These are phyloP conservation scores for Talinum fruticosum DNA, from an alignment of 148 eudicot species.

Conservation along the genomic window DNA sequence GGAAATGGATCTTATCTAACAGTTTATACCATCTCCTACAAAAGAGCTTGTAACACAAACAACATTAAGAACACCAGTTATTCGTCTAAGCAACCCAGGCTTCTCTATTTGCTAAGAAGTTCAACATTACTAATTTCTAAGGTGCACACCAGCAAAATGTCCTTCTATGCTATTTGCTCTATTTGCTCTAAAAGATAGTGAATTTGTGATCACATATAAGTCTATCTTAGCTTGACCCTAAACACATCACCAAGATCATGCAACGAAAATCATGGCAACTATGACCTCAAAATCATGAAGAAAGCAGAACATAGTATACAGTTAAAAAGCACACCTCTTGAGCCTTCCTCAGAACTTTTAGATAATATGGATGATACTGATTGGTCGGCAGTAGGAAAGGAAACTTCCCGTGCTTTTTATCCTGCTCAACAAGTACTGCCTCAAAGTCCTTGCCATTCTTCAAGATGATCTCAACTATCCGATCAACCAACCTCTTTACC, in stretches of 20 bases:
- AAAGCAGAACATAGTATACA: not conserved
- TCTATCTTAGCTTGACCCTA: not conserved
- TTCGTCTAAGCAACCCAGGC: not conserved
- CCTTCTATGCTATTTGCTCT: not conserved
- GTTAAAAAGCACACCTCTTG: slow-evolving; percentile 58
- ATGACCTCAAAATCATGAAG: not conserved
- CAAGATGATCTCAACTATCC: slow-evolving; percentile 74
- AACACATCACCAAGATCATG: not conserved
- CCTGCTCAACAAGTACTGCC: slow-evolving; percentile 81
- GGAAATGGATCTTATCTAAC: not conserved
- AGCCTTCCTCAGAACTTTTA: slow-evolving; percentile 59
- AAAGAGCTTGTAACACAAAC: not conserved
- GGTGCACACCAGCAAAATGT: not conserved
- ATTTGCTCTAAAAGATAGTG: too few relatives aligned
- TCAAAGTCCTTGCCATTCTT: slow-evolving; percentile 91
- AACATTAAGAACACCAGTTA: not conserved
- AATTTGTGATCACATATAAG: too few relatives aligned
- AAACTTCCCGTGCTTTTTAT: slow-evolving; percentile 65
- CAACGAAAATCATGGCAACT: not conserved
- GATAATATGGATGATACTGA: slow-evolving; percentile 68
- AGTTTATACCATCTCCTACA: not conserved
- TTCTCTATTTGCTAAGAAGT: not conserved
- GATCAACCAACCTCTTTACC: slow-evolving; percentile 61
- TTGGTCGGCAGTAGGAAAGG: slow-evolving; percentile 79
- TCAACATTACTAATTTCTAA: not conserved